Evolutionary conservation across 495 filamentous ascomycete genomes (phyloP).

Genomic region (Annulohypoxylon stygium): DNA sequence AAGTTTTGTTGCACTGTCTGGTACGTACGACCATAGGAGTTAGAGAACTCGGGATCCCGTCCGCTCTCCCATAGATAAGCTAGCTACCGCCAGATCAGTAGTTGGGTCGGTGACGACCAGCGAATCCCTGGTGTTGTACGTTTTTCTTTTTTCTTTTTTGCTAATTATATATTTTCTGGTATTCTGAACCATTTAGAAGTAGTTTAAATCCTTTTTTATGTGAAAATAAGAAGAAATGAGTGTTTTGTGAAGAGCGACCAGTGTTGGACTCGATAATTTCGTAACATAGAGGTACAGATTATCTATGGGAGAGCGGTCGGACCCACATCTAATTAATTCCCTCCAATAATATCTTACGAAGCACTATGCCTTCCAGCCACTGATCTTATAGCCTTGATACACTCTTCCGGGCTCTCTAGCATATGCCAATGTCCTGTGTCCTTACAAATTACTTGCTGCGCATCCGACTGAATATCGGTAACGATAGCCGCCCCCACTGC

Average conservation of each 20-base stretch:
- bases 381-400: slow-evolving; percentile 8
- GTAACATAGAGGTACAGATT: no score
- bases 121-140: slow-evolving; percentile 63
- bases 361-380: neutral
- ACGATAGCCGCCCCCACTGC: neutral
- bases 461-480: slow-evolving; percentile 5
- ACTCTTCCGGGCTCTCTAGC: slow-evolving; percentile 13
- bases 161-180: neutral
- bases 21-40: slow-evolving; percentile 61
- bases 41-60: slow-evolving; percentile 64
- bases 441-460: slow-evolving; percentile 10
- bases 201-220: no score
- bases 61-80: slow-evolving; percentile 63
- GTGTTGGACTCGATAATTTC: no score
- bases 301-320: neutral
- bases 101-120: slow-evolving; percentile 65
- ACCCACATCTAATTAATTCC: neutral
- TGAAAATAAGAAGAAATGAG: no score
- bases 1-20: no score
- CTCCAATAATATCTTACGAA: neutral
- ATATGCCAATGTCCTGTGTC: slow-evolving; percentile 17
- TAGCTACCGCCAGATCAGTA: slow-evolving; percentile 58
- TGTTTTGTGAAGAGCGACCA: no score
- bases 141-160: slow-evolving; percentile 35
- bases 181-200: neutral